Evolutionary conservation across 768 basidiomycete genomes (phyloP).

Genomic region (Boletus coccyginus): DNA sequence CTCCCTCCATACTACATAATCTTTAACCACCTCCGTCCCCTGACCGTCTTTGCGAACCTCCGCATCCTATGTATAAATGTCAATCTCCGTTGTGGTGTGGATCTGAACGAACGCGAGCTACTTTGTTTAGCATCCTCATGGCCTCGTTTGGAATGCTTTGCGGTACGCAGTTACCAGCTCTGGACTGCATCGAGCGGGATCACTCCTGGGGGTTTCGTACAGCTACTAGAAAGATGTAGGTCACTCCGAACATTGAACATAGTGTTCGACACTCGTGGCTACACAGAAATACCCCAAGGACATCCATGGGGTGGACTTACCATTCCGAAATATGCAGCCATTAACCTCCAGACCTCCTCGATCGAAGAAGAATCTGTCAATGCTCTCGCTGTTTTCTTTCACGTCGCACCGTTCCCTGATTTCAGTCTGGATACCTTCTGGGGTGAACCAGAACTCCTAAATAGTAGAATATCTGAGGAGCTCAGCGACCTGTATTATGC

Average conservation of each 20-base stretch:
- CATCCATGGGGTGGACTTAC: slow-evolving; percentile 11
- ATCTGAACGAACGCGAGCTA: slow-evolving; percentile 7
- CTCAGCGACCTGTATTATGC: not conserved
- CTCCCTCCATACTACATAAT: not conserved
- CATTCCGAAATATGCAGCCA: not conserved
- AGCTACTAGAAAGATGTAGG: slow-evolving; percentile 11
- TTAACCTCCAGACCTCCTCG: slow-evolving; percentile 1
- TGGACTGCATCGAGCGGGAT: slow-evolving; percentile 6
- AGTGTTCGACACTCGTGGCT: slow-evolving; percentile 7
- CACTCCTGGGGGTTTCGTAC: slow-evolving; percentile 10
- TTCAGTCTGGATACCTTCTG: slow-evolving; percentile 1
- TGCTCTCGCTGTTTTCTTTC: slow-evolving; percentile 14
- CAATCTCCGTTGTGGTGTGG: not conserved
- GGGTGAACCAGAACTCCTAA: not conserved
- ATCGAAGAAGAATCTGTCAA: slow-evolving; percentile 2
- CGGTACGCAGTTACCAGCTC: not conserved
- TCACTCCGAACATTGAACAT: slow-evolving; percentile 5
- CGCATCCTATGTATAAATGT: slow-evolving; percentile 1
- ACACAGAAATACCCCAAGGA: slow-evolving; percentile 2
- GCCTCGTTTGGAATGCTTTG: slow-evolving; percentile 2
- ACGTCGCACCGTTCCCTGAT: not conserved
- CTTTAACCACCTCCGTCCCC: not conserved
- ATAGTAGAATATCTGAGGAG: not conserved
- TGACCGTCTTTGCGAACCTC: slow-evolving; percentile 7
- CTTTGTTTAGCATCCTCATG: slow-evolving; percentile 15